Conservation (phyloP, 1,284 basidiomycete species). For the Inonotus hispidus region DNA sequence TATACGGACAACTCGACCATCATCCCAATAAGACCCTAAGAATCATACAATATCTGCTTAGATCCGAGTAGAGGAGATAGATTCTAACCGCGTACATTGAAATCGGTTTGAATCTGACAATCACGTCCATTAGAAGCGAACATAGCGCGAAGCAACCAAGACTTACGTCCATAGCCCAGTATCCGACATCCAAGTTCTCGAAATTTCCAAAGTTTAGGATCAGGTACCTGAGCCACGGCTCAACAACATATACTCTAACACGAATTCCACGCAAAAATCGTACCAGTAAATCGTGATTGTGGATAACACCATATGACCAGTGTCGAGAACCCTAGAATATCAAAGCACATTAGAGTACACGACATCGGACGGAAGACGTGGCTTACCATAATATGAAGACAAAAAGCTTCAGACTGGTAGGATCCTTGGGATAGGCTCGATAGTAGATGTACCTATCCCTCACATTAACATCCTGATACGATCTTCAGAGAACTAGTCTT, state of each 20-base stretch:
- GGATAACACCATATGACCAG: conserved; percentile 26
- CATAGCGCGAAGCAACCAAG: not conserved
- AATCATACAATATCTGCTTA: not conserved
- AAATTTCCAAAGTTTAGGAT: conserved; percentile 26
- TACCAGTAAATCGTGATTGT: conserved; percentile 28
- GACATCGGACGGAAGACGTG: not conserved
- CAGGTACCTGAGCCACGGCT: conserved; percentile 23
- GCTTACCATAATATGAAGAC: conserved; percentile 24
- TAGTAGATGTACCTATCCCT: conserved; percentile 10
- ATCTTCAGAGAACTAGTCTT: not conserved
- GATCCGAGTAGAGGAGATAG: not conserved
- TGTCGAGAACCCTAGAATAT: conserved; percentile 22
- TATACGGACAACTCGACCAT: conserved; percentile 26
- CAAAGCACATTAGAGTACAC: not conserved
- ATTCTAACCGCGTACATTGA: conserved; percentile 23
- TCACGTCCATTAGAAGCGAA: not conserved
- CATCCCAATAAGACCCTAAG: conserved; percentile 24
- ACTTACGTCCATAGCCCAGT: conserved; percentile 29
- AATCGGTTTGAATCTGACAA: conserved; percentile 27
- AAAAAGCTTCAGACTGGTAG: conserved; percentile 22
- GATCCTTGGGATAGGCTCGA: conserved; percentile 24
- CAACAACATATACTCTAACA: not conserved
- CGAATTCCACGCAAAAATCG: not conserved
- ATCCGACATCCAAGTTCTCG: conserved; percentile 23
- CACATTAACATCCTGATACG: not conserved